These are phyloP conservation scores for Aspergillus terreus DNA, from an alignment of 2,329 filamentous ascomycete genomes.

Conservation along the genomic window DNA sequence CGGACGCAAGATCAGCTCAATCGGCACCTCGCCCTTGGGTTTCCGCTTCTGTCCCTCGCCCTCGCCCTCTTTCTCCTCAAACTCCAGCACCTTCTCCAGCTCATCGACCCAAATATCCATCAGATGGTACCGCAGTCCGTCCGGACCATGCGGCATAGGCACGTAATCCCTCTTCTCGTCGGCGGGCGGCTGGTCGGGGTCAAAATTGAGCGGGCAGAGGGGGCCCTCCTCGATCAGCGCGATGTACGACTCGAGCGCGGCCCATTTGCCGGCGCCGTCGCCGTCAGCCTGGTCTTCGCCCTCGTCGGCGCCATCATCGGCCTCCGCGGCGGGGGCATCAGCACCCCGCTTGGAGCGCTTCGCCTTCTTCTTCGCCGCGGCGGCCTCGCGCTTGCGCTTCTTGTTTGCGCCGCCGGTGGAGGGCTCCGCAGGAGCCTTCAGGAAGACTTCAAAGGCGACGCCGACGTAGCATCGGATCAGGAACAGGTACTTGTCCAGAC, in stretches of 20 bases:
- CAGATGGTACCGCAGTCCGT: conserved; percentile 81
- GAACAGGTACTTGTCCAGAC: conserved; percentile 90
- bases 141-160: conserved; percentile 60
- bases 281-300: conserved; percentile 1
- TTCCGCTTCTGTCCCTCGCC: conserved; percentile 27
- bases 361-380: conserved; percentile 25
- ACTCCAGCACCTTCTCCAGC: conserved; percentile 65
- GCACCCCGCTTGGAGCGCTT: conserved; percentile 8
- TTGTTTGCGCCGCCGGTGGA: conserved; percentile 16
- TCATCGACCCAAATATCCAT: conserved; percentile 92
- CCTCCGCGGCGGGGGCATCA: conserved; percentile 14
- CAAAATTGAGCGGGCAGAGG: conserved; percentile 38
- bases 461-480: conserved; percentile 75
- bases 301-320: conserved; percentile 17
- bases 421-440: conserved; percentile 22
- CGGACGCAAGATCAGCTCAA: conserved; percentile 42
- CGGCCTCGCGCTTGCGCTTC: conserved; percentile 30
- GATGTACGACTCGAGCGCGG: conserved; percentile 35
- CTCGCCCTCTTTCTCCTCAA: conserved; percentile 29
- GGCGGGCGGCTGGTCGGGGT: conserved; percentile 24
- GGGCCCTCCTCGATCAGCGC: conserved; percentile 39
- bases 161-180: conserved; percentile 27
- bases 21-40: conserved; percentile 35
- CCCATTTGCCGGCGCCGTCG: conserved; percentile 19
- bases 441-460: conserved; percentile 57